phyloP scores from a whole-genome alignment of 148 eudicot genomes.

The Chenopodium quinoa region DNA sequence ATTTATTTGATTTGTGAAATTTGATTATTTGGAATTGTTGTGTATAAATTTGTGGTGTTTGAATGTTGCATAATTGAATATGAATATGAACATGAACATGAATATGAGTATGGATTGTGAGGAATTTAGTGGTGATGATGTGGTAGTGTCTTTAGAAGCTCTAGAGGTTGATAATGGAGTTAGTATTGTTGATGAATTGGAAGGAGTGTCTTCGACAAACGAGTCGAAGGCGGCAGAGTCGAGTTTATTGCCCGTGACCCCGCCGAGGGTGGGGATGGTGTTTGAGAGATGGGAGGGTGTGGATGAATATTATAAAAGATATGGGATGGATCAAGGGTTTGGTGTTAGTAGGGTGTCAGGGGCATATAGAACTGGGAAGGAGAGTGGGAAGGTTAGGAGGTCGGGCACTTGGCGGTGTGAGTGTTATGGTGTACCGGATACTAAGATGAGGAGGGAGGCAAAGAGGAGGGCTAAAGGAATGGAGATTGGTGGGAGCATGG shows the following conservation, averaged over 20 bases:
- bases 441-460: not conserved
- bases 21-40: not conserved
- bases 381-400: not conserved
- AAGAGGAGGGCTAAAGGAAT: not conserved
- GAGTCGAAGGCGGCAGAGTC: not conserved
- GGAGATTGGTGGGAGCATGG: not conserved
- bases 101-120: not conserved
- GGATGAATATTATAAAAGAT: not conserved
- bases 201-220: no score
- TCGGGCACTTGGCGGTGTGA: not conserved
- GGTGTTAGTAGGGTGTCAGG: not conserved
- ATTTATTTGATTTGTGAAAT: not conserved
- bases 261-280: conserved; percentile 6
- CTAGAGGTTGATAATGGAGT: not conserved
- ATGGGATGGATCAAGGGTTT: not conserved
- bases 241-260: no score
- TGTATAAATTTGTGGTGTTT: not conserved
- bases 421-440: not conserved
- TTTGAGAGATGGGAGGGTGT: conserved; percentile 1
- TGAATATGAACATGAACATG: no score
- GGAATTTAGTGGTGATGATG: not conserved
- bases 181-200: not conserved
- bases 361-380: not conserved
- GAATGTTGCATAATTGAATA: not conserved
- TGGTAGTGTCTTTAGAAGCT: not conserved